Evolutionary conservation across 2,329 filamentous ascomycete species (phyloP).

Genomic region (Berkeleyomyces rouxiae): DNA sequence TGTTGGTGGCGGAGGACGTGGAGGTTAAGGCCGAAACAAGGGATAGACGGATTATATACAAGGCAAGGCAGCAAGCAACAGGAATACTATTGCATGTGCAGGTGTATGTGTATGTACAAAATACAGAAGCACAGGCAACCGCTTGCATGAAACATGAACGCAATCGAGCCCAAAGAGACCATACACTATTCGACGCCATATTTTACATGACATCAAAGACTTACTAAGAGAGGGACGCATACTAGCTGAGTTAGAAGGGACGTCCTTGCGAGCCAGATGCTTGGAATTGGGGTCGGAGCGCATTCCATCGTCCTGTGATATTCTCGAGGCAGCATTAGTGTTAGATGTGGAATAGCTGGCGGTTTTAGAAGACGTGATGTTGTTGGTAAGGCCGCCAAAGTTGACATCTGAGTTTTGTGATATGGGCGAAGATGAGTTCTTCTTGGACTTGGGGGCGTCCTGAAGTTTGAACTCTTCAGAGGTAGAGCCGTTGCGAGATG

Average conservation of each 20-base stretch:
- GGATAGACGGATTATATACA: background rate
- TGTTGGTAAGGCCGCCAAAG: conserved; percentile 14
- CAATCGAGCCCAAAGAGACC: background rate
- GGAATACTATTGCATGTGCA: background rate
- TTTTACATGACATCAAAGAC: conserved; percentile 14
- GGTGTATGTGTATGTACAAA: background rate
- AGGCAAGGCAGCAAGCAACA: background rate
- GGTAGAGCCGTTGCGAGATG: conserved; percentile 15
- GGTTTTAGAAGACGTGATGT: conserved; percentile 10
- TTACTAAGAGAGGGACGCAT: conserved; percentile 23
- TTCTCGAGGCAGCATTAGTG: conserved; percentile 2
- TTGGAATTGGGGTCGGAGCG: conserved; percentile 20
- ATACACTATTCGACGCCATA: background rate
- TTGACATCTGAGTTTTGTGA: conserved; percentile 6
- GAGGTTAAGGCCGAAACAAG: background rate
- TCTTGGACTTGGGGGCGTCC: conserved; percentile 56
- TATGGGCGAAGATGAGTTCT: conserved; percentile 24
- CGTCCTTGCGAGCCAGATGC: conserved; percentile 48
- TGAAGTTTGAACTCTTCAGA: conserved; percentile 57
- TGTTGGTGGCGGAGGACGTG: too few relatives aligned
- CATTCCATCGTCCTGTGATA: conserved; percentile 3
- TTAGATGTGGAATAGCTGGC: conserved; percentile 3
- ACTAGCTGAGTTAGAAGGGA: conserved; percentile 27
- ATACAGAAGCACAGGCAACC: background rate
- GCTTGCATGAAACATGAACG: background rate